These are phyloP conservation scores for Syzygium malaccense DNA, from an alignment of 441 rosid genomes.

Conservation along the genomic window DNA sequence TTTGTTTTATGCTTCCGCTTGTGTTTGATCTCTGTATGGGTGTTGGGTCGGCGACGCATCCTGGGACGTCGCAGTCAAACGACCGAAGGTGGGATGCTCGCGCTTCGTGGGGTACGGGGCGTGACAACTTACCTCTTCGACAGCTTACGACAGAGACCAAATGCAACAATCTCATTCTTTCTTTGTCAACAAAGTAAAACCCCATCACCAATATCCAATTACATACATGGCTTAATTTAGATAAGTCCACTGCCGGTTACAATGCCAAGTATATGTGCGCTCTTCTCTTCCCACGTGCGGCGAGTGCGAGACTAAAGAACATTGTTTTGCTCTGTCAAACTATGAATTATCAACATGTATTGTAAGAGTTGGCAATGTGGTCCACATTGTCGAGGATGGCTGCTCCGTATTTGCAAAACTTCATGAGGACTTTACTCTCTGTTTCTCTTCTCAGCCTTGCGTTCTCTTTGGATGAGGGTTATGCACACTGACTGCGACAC, in stretches of 20 bases:
- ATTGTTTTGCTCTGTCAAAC: background rate
- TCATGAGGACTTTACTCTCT: background rate
- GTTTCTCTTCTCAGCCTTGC: background rate
- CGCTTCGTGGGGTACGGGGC: too few relatives aligned
- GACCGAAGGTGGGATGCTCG: too few relatives aligned
- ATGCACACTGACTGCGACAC: too few relatives aligned
- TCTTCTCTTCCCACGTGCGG: background rate
- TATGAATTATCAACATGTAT: background rate
- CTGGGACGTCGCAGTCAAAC: too few relatives aligned
- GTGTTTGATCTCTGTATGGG: too few relatives aligned
- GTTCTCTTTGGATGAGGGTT: background rate
- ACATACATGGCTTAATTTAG: background rate
- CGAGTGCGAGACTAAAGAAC: background rate
- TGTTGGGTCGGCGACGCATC: too few relatives aligned
- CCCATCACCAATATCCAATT: background rate
- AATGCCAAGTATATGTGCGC: background rate
- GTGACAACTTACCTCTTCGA: background rate
- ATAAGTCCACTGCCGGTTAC: background rate
- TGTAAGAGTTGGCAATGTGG: background rate
- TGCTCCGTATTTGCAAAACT: background rate
- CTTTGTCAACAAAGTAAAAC: background rate
- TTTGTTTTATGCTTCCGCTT: too few relatives aligned
- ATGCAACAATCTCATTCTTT: background rate
- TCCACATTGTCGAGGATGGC: background rate
- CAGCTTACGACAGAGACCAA: background rate